phyloP scores from a whole-genome alignment of 192 early-diverging fungal species.

The Podila epigama region DNA sequence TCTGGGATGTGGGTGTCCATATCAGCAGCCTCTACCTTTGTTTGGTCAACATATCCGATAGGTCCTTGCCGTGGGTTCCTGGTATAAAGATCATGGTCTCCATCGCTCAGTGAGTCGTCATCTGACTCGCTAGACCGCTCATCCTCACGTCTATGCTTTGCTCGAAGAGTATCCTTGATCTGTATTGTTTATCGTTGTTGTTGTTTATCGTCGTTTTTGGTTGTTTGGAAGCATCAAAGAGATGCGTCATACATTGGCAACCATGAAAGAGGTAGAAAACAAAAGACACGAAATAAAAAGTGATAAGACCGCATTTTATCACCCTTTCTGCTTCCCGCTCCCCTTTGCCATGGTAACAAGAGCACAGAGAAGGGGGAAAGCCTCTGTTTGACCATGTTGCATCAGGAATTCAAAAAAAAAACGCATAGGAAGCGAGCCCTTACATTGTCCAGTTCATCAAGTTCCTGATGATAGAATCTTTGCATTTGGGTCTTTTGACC shows the following conservation, averaged over 20 bases:
- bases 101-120: neutral
- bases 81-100: neutral
- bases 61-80: neutral
- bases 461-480: constrained; percentile 38
- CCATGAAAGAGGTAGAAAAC: neutral
- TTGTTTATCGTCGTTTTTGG: too few species aligned
- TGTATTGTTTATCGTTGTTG: too few species aligned
- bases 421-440: neutral
- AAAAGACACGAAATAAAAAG: constrained; percentile 1
- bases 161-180: constrained; percentile 26
- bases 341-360: too few species aligned
- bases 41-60: neutral
- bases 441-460: constrained; percentile 40
- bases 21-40: constrained; percentile 40
- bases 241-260: neutral
- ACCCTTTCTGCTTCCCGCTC: too few species aligned
- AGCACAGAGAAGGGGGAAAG: neutral
- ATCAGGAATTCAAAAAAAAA: too few species aligned
- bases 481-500: constrained; percentile 16
- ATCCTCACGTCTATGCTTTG: constrained; percentile 21
- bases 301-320: constrained; percentile 1
- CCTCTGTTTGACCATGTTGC: neutral
- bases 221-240: neutral
- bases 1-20: constrained; percentile 69
- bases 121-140: constrained; percentile 7